A percentile compares a stretch with the other conserved stretches of the same genome.
Conservation (phyloP, 2,329 filamentous ascomycete genomes). For the Trichoderma koningiopsis region DNA sequence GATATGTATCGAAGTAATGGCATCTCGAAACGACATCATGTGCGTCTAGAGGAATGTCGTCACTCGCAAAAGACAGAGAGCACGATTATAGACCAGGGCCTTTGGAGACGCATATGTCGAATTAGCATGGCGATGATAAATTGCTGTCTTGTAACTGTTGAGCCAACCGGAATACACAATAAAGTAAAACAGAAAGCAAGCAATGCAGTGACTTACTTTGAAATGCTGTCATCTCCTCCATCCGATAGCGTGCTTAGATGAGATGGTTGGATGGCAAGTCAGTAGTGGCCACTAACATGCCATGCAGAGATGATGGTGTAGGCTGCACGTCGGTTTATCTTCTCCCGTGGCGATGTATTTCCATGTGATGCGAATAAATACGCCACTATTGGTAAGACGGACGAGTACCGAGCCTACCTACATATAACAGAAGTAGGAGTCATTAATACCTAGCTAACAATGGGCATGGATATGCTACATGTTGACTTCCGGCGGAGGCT, state of each 20-base stretch:
- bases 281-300: background rate
- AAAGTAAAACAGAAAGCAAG: slow-evolving; percentile 22
- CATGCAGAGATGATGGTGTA: background rate
- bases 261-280: background rate
- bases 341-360: background rate
- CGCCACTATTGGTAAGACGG: background rate
- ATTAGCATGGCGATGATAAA: background rate
- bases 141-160: background rate
- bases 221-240: background rate
- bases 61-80: background rate
- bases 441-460: background rate
- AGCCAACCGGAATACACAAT: background rate
- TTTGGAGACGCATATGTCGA: background rate
- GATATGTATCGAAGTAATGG: background rate
- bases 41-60: background rate
- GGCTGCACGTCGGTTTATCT: background rate
- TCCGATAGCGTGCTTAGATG: background rate
- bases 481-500: background rate
- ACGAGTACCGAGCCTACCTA: background rate
- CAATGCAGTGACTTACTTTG: slow-evolving; percentile 6
- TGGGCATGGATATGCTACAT: background rate
- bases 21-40: slow-evolving; percentile 3
- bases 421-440: background rate
- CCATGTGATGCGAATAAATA: slow-evolving; percentile 6
- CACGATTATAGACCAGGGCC: background rate